phyloP scores from a whole-genome alignment of 2,329 filamentous ascomycete species.

The Hirsutella rhossiliensis region DNA sequence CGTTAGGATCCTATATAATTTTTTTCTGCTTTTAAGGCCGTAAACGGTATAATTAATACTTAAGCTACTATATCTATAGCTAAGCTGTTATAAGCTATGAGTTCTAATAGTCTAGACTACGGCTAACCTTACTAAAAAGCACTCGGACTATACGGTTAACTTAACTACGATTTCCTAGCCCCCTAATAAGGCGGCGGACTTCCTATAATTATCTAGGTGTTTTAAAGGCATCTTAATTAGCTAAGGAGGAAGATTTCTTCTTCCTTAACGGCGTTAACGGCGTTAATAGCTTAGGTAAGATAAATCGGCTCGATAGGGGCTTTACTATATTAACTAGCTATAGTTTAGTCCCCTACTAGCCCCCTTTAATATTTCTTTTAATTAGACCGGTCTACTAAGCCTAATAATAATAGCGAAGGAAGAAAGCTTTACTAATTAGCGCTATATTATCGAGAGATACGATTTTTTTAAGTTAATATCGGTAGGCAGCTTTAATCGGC shows the following conservation, averaged over 20 bases:
- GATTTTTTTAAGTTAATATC: too few species aligned
- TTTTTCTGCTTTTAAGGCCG: too few species aligned
- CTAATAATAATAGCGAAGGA: neutral
- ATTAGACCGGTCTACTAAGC: neutral
- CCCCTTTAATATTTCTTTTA: neutral
- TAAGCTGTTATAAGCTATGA: neutral
- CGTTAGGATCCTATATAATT: neutral
- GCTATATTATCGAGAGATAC: too few species aligned
- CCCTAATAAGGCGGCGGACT: neutral
- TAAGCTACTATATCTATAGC: too few species aligned
- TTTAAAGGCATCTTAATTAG: neutral
- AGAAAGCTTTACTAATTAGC: neutral
- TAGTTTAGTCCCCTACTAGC: neutral
- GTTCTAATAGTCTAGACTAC: neutral
- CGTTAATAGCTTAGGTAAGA: neutral
- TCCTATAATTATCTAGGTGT: neutral
- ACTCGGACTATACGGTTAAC: neutral
- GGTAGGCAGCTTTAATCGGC: too few species aligned
- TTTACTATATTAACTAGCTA: too few species aligned
- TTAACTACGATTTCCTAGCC: too few species aligned
- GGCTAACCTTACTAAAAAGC: neutral
- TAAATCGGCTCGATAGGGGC: neutral
- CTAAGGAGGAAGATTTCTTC: neutral
- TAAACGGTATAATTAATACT: too few species aligned
- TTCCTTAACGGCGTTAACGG: neutral